Evolutionary conservation across 2,329 filamentous ascomycete genomes (phyloP), one percentile per base, ranked within the genome.

Genomic region (Penicillium sp.): DNA sequence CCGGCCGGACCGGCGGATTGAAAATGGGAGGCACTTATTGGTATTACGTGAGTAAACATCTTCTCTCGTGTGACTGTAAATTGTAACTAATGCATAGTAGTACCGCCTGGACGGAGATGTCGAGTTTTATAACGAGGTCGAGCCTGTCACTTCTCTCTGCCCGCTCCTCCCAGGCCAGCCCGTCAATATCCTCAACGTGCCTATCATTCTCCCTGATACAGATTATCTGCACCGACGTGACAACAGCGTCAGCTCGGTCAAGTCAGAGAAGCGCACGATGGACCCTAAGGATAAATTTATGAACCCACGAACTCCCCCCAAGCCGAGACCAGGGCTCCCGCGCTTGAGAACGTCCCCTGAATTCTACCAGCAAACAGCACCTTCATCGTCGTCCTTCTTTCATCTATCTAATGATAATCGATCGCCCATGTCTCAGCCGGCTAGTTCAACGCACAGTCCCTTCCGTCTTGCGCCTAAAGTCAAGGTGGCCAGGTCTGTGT

Each of bases 1-100:
- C 79, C 33, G 84, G 83, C 64, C 83, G 90, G 65, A 83, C 83
- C 63, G 91, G 91, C 57, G 92, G 89, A 52, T 81, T 97, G 62
- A 94, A 88, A 73, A 96, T 96, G 89, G 92, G 92, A 46, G 85
- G 88, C 59, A 94, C 88, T 16, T 97, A 97, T 74, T 97, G 93
- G 82, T 97, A 96, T 79, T 97, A 94, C 75, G 91, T 95, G 78
- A 75, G 89, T 81, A 46, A 48, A 35, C 48, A 21, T 45, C 51
- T 28, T 35, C 57, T n/a, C 4, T 23, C 12, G 24, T 33, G 3
- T n/a, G n/a, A 16, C 5, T 21, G 24, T 18, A 9, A 14, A 5
- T n/a, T n/a, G n/a, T n/a, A n/a, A 20, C 28, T 50, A 18, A 43
- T 35, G 35, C 6, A 35, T 43, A 14, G 16, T 3, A 95, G 89